A percentile compares a stretch with the other conserved stretches of the same genome.
Conservation (phyloP, 148 eudicot species). For the Vaccinium myrtillus region DNA sequence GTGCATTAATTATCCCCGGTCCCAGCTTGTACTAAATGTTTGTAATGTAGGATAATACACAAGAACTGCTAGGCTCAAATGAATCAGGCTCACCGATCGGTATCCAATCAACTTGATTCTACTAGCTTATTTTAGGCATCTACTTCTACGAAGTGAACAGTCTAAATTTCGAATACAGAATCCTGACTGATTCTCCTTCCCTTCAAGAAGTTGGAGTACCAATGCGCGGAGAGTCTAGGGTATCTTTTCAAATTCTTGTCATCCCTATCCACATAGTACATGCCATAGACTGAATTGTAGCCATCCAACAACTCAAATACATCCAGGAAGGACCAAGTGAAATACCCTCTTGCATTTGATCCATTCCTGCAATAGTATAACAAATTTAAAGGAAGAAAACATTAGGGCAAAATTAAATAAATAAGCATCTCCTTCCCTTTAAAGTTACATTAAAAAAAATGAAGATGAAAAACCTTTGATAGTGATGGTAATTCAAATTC, state of each 20-base stretch:
- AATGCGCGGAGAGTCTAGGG: constrained; percentile 60
- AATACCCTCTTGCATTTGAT: constrained; percentile 63
- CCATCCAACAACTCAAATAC: constrained; percentile 48
- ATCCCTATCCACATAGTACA: constrained; percentile 58
- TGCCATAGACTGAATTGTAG: constrained; percentile 34
- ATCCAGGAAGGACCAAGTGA: constrained; percentile 72
- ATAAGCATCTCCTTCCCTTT: not conserved
- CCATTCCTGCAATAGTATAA: constrained; percentile 45
- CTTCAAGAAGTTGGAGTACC: constrained; percentile 65
- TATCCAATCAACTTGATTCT: too few relatives aligned
- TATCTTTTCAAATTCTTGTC: constrained; percentile 50
- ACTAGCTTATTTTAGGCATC: too few relatives aligned
- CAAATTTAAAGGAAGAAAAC: not conserved
- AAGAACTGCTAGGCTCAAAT: not conserved
- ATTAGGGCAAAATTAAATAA: not conserved
- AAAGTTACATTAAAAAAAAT: not conserved
- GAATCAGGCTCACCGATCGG: not conserved
- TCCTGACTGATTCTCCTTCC: constrained; percentile 19
- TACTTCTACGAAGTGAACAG: too few relatives aligned
- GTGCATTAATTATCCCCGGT: not conserved
- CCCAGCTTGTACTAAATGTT: not conserved
- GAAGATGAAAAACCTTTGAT: not conserved
- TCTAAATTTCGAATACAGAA: not conserved
- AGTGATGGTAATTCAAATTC: not conserved
- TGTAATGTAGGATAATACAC: not conserved